phyloP scores from a whole-genome alignment of 1,284 basidiomycete genomes.

The Amylostereum chailletii region DNA sequence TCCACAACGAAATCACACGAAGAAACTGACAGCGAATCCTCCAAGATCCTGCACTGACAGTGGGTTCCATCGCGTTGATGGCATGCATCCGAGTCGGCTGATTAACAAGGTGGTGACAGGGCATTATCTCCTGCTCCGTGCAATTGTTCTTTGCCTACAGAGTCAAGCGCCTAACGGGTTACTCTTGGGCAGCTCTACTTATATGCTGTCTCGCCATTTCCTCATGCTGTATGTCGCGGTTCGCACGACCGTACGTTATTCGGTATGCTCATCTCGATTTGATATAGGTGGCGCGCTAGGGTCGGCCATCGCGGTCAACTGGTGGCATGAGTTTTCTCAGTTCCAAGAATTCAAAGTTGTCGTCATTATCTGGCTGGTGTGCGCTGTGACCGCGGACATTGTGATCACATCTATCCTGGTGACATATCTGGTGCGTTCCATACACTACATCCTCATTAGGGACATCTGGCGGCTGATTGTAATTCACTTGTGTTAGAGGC shows the following conservation, averaged over 20 bases:
- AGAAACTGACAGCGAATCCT: too few relatives aligned
- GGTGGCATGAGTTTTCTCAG: constrained; percentile 24
- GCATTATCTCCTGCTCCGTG: constrained; percentile 21
- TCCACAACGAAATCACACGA: too few relatives aligned
- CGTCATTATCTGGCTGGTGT: constrained; percentile 27
- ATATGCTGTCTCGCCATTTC: constrained; percentile 10
- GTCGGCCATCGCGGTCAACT: constrained; percentile 25
- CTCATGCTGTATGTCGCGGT: constrained; percentile 9
- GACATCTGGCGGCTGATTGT: neutral
- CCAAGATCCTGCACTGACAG: too few relatives aligned
- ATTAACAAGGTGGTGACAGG: neutral
- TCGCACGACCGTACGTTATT: neutral
- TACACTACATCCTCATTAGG: neutral
- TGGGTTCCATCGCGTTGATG: neutral
- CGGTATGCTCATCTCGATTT: too few relatives aligned
- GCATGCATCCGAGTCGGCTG: too few relatives aligned
- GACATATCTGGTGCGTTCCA: constrained; percentile 20
- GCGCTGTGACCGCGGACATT: constrained; percentile 23
- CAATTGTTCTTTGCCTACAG: constrained; percentile 31
- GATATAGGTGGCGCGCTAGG: constrained; percentile 23
- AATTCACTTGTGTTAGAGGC: constrained; percentile 19
- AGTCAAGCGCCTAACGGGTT: constrained; percentile 18
- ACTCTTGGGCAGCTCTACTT: constrained; percentile 13
- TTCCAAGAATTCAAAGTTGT: constrained; percentile 28
- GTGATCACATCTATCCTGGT: constrained; percentile 22